A percentile compares a stretch with the other conserved stretches of the same genome.
phyloP scores from a whole-genome alignment of 2,329 filamentous ascomycete genomes.

The Canariomyces notabilis region DNA sequence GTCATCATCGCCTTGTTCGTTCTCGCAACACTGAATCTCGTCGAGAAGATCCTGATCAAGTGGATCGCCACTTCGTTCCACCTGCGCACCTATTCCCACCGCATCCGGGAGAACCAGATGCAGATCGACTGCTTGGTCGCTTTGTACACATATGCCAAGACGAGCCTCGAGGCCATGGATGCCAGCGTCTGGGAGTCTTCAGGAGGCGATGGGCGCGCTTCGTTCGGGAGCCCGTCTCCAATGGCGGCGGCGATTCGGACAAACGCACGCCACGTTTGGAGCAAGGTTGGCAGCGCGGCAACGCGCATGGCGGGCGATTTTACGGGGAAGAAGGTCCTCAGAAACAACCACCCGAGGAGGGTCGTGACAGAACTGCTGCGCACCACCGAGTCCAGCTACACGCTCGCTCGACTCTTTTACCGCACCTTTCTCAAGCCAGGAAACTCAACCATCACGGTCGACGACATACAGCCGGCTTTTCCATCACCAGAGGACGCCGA shows the following conservation, averaged over 20 bases:
- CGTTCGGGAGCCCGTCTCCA: constrained; percentile 66
- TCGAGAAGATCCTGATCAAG: constrained; percentile 91
- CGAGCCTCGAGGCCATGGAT: constrained; percentile 55
- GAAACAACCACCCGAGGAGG: constrained; percentile 74
- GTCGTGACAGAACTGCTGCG: constrained; percentile 75
- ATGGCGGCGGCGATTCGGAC: constrained; percentile 65
- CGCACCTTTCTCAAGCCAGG: constrained; percentile 75
- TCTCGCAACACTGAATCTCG: constrained; percentile 70
- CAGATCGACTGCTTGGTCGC: constrained; percentile 58
- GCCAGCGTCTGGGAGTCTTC: constrained; percentile 43
- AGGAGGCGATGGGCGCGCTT: constrained; percentile 29
- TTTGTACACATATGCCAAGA: constrained; percentile 68
- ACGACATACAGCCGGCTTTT: constrained; percentile 76
- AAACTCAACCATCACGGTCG: constrained; percentile 68
- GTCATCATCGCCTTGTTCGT: constrained; percentile 83
- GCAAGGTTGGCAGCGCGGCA: constrained; percentile 78
- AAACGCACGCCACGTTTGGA: constrained; percentile 69
- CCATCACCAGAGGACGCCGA: constrained; percentile 80
- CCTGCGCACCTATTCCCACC: constrained; percentile 79
- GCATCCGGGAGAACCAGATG: constrained; percentile 82
- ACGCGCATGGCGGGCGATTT: constrained; percentile 87
- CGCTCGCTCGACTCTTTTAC: constrained; percentile 81
- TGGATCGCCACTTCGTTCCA: constrained; percentile 94
- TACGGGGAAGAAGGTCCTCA: constrained; percentile 64
- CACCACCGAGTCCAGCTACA: constrained; percentile 69